Base-by-base conservation (phyloP, 1,284 basidiomycete species). In the Grifola frondosa region DNA sequence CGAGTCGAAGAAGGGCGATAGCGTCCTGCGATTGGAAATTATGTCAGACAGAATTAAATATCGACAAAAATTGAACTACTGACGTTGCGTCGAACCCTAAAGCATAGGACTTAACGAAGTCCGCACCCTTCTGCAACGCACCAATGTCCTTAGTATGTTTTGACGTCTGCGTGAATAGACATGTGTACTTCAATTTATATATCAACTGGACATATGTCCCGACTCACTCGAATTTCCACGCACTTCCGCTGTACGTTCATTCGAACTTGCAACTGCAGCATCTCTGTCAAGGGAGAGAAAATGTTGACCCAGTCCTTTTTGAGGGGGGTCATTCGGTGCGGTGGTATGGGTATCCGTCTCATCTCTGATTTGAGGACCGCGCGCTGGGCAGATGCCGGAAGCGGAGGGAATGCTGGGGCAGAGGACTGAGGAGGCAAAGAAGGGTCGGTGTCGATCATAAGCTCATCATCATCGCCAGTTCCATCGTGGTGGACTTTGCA, bases 291-390 rank as follows among this genome's bases (percentile, higher is more conserved):
- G 0, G 96, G 96, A 0, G 93, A 91, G 66, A 98, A 99, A 46
- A 99, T 85, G 65, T 93, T 94, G 50, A 97, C 78, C 96, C 96
- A 99, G 54, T 97, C 95, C 61, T 91, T 91, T 70, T 97, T 97
- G 45, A 99, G 69, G 5, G 97, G 97, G 12, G 93, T 94, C 90
- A 98, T 94, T 38, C 96, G 83, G 67, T 99, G 97, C 7, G 93
- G 93, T 4, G 96, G 97, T 63, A 99, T 91, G 17, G 91, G 76
- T 56, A 99, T 81, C 40, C 88, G 74, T 59, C 92, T 74, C 35
- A 78, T 84, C 66, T 96, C 92, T 15, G 87, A 84, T 65, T 88
- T 91, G 46, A 81, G 69, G 13, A 73, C 63, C 4, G 75, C 62
- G 44, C 75, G 74, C 42, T 75, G 74, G 3, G 77, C 77, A 37